Base-by-base conservation (phyloP, 2,329 filamentous ascomycete genomes). In the Ophiostoma himal-ulmi region DNA sequence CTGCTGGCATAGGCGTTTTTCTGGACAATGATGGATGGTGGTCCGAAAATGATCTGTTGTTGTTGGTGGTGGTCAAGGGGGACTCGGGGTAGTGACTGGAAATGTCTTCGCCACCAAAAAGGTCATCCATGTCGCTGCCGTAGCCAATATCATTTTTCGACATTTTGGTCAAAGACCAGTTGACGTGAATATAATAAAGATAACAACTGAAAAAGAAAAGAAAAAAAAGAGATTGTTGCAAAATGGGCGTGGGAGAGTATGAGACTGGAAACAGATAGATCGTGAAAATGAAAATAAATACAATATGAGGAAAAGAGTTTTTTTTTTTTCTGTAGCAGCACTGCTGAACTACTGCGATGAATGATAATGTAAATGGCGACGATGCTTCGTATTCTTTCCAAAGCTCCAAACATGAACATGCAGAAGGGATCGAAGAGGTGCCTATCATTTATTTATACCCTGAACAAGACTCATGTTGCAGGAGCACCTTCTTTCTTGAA, bases 301-400 rank as follows among this genome's bases (percentile, higher is more conserved):
- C 4, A 65, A 39, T 64, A 37, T 65, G 20, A 62, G 13, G 20
- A 20, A 41, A 65, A 14, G 8, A 41, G n/a, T n/a, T n/a, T n/a
- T n/a, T n/a, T n/a, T n/a, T n/a, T 11, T 39, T 4, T 6, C 7
- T 39, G 68, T 72, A 70, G 68, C 71, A 73, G 72, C 71, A 72
- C 72, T 67, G 70, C 70, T 72, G 72, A 60, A 69, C 68, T 70
- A 73, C 70, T 54, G 34, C 26, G 57, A 30, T 10, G 10, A 17
- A 22, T 39, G 62, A 39, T 65, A 20, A 65, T 39, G 14, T 13
- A 17, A n/a, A 22, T 39, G 20, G 8, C 5, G 8, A 14, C 6
- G 11, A 22, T 17, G 30, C 30, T 30, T 11, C 8, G 52, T 57
- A n/a, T 26, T 54, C 22, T 26, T 65, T 11, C 17, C 26, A 17